Base-by-base conservation (phyloP, 176 grass and related monocot genomes). In the Zea luxurians region DNA sequence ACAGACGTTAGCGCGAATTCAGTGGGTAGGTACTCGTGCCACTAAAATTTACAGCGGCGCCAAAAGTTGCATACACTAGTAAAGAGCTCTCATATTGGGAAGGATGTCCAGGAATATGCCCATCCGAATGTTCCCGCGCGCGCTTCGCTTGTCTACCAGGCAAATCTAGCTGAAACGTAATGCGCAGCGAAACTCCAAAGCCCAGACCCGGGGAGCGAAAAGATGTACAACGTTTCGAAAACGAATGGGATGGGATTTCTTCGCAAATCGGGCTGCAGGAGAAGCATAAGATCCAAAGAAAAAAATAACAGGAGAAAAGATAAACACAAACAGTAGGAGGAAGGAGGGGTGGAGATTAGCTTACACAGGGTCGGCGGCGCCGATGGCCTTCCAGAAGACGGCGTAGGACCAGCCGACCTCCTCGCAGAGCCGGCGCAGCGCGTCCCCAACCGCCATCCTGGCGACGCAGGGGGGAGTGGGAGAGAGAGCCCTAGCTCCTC, bases 331-430 rank as follows among this genome's bases (percentile, higher is more conserved):
- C 0, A 18, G 17, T 6, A 49, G 1, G 6, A 8, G 8, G 42
- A 12, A 20, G 34, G 17, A 64, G 41, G 68, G 27, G 41, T 66
- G 40, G 42, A 57, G 27, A 27, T 27, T 27, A 50, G n/a, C 94
- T 94, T 88, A 97, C 94, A 90, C 90, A 8, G 77, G 89, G 48
- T 89, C 83, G 68, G 80, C 82, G 70, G 86, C 78, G 83, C 85
- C 89, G 81, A 88, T 88, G 66, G 91, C 87, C 80, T 83, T 97
- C 94, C 94, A 97, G 77, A 90, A 91, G 68, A 94, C 94, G 36
- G 94, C 91, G 76, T 97, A 97, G 8, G 94, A 97, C 94, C 94
- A 97, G 17, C 89, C 84, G 68, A 89, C 90, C 87, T 97, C 91
- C 9, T 90, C 86, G 81, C 94, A 97, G 16, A 97, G 73, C 80